Base-by-base conservation (phyloP, 164 flowering plant species). In the Macadamia integrifolia region DNA sequence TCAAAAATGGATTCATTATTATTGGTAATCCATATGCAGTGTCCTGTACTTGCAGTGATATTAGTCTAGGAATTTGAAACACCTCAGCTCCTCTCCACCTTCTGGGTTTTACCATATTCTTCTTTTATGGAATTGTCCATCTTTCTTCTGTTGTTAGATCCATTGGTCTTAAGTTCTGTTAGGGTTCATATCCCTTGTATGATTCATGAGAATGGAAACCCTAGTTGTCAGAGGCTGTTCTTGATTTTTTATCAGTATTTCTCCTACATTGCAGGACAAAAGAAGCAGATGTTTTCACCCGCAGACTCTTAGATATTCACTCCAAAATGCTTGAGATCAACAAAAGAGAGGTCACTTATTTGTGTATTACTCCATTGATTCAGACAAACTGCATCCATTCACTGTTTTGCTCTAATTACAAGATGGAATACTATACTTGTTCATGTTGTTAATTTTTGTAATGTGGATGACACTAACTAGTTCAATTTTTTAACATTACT, bases 241-340 rank as follows among this genome's bases (percentile, higher is more conserved):
- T 6, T 35, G 9, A 40, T 71, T 53, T 14, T 6, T 49, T 49
- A 14, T 5, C 40, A 35, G 50, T 11, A 46, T 65, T 48, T 61
- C 12, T 43, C 32, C 42, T 53, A 48, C 53, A 48, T 64, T 85
- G 84, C 87, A 92, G 99, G 80, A 92, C 98, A 1, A 92, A 83
- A 74, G 88, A 86, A 74, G 98, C 79, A 50, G 99, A 94, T 83
- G 74, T 72, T 68, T 92, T 92, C 77, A 94, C 98, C 28, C 64
- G 87, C 32, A 81, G 96, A 75, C 91, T 94, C 58, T 68, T 94
- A 66, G 96, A 94, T 74, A 94, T 94, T 70, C 97, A 94, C 83
- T 81, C 87, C 61, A 87, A 86, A 86, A 87, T 91, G 91, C 80
- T 88, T 59, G 85, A 92, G 70, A 80, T 78, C 48, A 84, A 86